phyloP scores from a whole-genome alignment of 139 green algal genomes.

The Chlorella sp. region DNA sequence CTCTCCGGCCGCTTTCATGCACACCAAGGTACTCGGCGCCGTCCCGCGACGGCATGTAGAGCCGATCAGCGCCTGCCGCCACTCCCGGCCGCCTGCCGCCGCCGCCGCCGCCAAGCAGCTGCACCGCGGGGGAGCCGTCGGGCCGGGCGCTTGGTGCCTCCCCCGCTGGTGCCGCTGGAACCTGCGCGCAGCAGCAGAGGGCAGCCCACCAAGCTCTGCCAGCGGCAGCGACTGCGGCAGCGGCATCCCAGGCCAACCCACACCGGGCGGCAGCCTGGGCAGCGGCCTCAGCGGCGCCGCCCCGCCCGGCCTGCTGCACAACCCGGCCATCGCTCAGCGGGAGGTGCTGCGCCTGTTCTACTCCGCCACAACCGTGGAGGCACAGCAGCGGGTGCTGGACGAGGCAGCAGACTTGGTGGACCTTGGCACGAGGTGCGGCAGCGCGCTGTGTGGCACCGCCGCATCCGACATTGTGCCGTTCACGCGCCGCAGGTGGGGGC shows the following conservation, averaged over 20 bases:
- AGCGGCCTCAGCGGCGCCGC: background rate
- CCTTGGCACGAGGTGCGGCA: background rate
- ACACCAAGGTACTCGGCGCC: too few relatives aligned
- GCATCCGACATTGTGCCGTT: too few relatives aligned
- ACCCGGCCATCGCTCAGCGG: constrained; percentile 33
- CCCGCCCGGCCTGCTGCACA: constrained; percentile 9
- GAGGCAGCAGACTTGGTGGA: background rate
- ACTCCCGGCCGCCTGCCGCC: too few relatives aligned
- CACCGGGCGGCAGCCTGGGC: background rate
- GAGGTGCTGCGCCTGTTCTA: constrained; percentile 37
- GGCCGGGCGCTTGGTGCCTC: too few relatives aligned
- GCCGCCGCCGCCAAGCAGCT: too few relatives aligned
- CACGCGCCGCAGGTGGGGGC: background rate
- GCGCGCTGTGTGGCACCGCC: constrained; percentile 8
- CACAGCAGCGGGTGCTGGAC: constrained; percentile 21
- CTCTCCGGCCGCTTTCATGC: too few relatives aligned
- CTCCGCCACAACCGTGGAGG: background rate
- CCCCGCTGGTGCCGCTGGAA: too few relatives aligned
- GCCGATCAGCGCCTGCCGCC: too few relatives aligned
- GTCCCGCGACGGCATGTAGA: too few relatives aligned
- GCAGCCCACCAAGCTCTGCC: background rate
- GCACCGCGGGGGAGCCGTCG: too few relatives aligned
- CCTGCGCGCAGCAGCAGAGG: too few relatives aligned
- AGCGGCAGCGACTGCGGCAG: background rate
- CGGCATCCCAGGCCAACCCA: background rate